phyloP scores from a whole-genome alignment of 257 asterid species.

The Lantana camara region DNA sequence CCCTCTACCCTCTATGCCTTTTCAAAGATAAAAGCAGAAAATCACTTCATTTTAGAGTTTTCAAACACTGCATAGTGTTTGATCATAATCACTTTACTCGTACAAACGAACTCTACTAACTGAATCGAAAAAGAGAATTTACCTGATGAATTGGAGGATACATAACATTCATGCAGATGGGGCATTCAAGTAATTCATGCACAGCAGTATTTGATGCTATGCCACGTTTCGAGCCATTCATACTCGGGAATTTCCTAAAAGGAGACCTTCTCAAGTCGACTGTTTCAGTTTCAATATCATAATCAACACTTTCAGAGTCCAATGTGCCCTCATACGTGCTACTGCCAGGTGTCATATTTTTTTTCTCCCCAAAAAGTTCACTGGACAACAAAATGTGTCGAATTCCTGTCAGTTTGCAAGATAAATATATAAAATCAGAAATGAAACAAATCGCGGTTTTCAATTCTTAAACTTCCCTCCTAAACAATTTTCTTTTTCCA shows the following conservation, averaged over 20 bases:
- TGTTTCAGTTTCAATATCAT: conserved; percentile 50
- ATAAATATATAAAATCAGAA: neutral
- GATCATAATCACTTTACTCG: too few relatives aligned
- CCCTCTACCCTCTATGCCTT: too few relatives aligned
- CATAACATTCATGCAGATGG: conserved; percentile 68
- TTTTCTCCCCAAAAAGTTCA: neutral
- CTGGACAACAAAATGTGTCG: conserved; percentile 3
- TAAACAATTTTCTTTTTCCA: too few relatives aligned
- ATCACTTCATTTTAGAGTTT: too few relatives aligned
- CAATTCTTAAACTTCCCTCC: neutral
- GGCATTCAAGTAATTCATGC: conserved; percentile 81
- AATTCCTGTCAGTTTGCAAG: conserved; percentile 28
- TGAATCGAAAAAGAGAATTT: conserved; percentile 28
- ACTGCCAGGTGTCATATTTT: conserved; percentile 64
- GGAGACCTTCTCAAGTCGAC: conserved; percentile 47
- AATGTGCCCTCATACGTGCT: conserved; percentile 41
- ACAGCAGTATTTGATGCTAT: conserved; percentile 57
- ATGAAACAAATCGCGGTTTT: too few relatives aligned
- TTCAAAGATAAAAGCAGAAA: conserved; percentile 13
- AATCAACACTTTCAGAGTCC: conserved; percentile 45
- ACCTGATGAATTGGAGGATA: conserved; percentile 90
- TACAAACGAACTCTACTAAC: neutral
- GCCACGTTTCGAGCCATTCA: conserved; percentile 44
- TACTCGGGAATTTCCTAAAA: conserved; percentile 41
- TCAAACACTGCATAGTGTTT: too few relatives aligned